phyloP scores from a whole-genome alignment of 2,329 filamentous ascomycete genomes.

The Pseudocercospora ulei region DNA sequence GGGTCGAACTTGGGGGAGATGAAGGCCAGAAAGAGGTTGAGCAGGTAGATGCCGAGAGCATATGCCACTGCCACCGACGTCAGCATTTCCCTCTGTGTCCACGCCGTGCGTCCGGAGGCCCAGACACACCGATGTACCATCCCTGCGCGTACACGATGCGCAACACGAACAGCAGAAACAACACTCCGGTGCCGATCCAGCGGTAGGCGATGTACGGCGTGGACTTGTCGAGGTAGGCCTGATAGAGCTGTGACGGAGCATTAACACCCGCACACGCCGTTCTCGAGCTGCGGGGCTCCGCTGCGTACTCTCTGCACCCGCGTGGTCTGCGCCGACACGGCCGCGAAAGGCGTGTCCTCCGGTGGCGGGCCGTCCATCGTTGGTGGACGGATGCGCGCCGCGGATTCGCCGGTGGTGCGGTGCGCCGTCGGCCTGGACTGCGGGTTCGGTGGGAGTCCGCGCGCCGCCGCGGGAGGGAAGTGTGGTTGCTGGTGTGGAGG shows the following conservation, averaged over 20 bases:
- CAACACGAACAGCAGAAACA: slow-evolving; percentile 72
- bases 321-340: slow-evolving; percentile 76
- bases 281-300: too few species aligned
- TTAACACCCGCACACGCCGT: too few species aligned
- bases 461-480: too few species aligned
- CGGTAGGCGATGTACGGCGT: slow-evolving; percentile 83
- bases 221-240: slow-evolving; percentile 85
- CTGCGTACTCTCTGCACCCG: slow-evolving; percentile 57
- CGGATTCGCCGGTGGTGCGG: background rate
- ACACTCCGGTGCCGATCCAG: slow-evolving; percentile 72
- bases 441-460: too few species aligned
- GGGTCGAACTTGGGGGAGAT: slow-evolving; percentile 98
- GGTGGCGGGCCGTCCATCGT: slow-evolving; percentile 80
- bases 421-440: too few species aligned
- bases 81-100: background rate
- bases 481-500: too few species aligned
- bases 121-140: slow-evolving; percentile 83
- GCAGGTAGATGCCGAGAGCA: slow-evolving; percentile 93
- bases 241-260: slow-evolving; percentile 59
- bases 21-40: slow-evolving; percentile 98
- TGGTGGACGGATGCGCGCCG: background rate
- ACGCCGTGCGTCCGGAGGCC: too few species aligned
- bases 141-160: slow-evolving; percentile 87
- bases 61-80: slow-evolving; percentile 62
- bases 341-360: slow-evolving; percentile 79